Conservation (phyloP, 768 basidiomycete species). For the Erythrobasidium yunnanense region DNA sequence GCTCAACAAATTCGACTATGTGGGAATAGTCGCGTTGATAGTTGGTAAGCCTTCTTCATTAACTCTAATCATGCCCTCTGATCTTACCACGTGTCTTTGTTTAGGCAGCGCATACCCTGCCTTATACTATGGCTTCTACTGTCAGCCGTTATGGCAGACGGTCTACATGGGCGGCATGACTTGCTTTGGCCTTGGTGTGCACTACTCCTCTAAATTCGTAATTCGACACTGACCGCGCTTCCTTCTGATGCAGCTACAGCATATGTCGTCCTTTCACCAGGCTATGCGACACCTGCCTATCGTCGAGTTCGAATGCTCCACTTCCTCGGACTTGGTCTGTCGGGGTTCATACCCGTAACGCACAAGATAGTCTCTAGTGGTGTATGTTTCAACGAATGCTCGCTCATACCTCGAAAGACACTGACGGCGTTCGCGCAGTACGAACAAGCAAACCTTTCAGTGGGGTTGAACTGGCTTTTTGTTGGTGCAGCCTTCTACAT, state of each 20-base stretch:
- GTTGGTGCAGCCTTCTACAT: constrained; percentile 57
- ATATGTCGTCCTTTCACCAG: constrained; percentile 64
- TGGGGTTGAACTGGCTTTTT: constrained; percentile 63
- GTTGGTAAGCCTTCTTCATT: no score
- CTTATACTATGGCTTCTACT: constrained; percentile 25
- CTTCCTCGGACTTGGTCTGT: constrained; percentile 69
- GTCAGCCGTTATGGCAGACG: background rate
- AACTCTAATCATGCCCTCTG: no score
- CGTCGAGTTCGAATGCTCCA: constrained; percentile 65
- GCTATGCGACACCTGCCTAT: constrained; percentile 63
- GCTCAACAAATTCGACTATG: no score
- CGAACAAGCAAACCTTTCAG: constrained; percentile 49
- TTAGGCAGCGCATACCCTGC: no score
- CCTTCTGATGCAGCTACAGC: constrained; percentile 48
- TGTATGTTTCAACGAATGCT: background rate
- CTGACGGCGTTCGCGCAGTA: constrained; percentile 35
- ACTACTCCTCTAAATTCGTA: background rate
- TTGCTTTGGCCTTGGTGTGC: background rate
- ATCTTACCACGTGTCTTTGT: no score
- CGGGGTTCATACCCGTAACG: constrained; percentile 56
- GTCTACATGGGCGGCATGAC: constrained; percentile 16
- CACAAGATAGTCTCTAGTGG: constrained; percentile 58
- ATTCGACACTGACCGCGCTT: background rate
- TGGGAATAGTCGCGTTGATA: no score
- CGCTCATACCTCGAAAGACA: background rate